phyloP scores from a whole-genome alignment of 2,329 filamentous ascomycete species.

The Sporothrix luriei region DNA sequence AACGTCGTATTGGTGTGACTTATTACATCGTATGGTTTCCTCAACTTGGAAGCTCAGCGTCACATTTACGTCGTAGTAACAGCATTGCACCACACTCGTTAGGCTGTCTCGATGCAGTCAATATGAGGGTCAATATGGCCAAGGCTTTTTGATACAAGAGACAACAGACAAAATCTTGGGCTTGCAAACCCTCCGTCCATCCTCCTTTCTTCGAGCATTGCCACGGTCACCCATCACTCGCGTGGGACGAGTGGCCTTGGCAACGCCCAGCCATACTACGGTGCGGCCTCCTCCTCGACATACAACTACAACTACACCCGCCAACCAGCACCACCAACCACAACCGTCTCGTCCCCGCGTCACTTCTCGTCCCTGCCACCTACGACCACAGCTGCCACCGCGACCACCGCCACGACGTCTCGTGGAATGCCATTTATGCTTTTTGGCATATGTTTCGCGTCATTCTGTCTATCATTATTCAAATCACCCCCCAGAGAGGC shows the following conservation, averaged over 20 bases:
- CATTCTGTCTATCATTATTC: neutral
- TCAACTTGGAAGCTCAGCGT: neutral
- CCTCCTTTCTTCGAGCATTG: no score
- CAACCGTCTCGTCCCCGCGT: neutral
- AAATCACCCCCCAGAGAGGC: neutral
- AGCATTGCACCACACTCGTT: neutral
- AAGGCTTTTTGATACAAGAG: slow-evolving; percentile 11
- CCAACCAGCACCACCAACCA: slow-evolving; percentile 39
- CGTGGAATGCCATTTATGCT: slow-evolving; percentile 20
- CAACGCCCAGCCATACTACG: slow-evolving; percentile 61
- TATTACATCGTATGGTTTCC: no score
- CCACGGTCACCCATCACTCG: no score
- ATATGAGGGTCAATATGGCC: neutral
- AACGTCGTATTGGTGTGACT: neutral
- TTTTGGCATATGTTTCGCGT: slow-evolving; percentile 12
- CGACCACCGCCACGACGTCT: slow-evolving; percentile 35
- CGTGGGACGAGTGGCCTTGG: slow-evolving; percentile 38
- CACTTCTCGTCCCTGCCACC: slow-evolving; percentile 28
- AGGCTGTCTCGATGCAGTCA: neutral
- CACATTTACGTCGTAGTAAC: neutral
- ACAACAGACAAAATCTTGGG: no score
- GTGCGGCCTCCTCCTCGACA: slow-evolving; percentile 48
- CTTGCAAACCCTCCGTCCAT: no score
- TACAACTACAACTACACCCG: slow-evolving; percentile 42
- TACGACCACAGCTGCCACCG: slow-evolving; percentile 30